Evolutionary conservation across 2,329 filamentous ascomycete genomes (phyloP), one percentile per base, ranked within the genome.

Genomic region (Lasiodiplodia hormozganensis): DNA sequence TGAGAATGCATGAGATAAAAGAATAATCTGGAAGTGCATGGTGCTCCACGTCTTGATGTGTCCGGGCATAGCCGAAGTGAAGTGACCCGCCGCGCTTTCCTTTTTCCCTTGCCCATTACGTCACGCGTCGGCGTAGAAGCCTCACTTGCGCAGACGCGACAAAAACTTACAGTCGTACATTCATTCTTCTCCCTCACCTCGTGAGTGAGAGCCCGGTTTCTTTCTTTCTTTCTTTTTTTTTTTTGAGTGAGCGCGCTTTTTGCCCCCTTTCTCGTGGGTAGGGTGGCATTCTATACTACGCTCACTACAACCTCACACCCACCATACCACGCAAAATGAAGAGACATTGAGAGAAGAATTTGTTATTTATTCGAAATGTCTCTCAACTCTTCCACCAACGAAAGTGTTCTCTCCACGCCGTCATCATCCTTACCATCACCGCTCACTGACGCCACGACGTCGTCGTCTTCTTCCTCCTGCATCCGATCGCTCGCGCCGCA

Each of bases 401-500:
- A 10, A 34, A 34, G 8, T 34, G 8, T 7, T 34, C 31, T 34
- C 31, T 10, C 31, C 31, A 34, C 31, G 31, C 25, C 31, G 14
- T 6, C 23, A 28, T 25, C 25, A 31, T 28, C 23, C 0, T 28
- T 28, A 56, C 14, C 18, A 31, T 11, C 31, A 18, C 16, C 12
- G 34, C 18, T 16, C 28, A 57, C 53, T n/a, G 11, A 56, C 53
- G 18, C 28, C 25, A 36, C 28, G 25, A n/a, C 53, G 53, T n/a
- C 31, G 18, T 28, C 23, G 2, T 5, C 43, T n/a, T n/a, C 60
- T 36, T 28, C 43, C 10, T 16, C 58, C n/a, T 23, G 43, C 43
- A 67, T 67, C 53, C 65, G 23, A 28, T 78, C 79, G 67, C 79
- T 85, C 16, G 78, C 82, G 36, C 74, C 78, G 52, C 73, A 76